Percentiles rank a stretch among this genome's conserved stretches.
Evolutionary conservation across 73 alveolate genomes (phyloP).

Genomic region (Uronychia binucleata): DNA sequence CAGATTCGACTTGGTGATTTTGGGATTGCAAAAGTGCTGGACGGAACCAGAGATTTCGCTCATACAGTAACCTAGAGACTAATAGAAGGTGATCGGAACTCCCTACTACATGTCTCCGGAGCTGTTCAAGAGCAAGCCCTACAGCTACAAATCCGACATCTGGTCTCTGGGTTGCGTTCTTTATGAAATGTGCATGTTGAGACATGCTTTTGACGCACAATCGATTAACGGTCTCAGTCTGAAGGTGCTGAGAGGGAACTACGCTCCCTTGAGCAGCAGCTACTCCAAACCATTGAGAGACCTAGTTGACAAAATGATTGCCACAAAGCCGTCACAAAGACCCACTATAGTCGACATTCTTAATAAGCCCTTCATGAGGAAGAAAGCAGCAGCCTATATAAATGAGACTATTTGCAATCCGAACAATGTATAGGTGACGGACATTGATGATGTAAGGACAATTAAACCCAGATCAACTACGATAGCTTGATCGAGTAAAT

Average conservation of each 20-base stretch:
- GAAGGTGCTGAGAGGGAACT: constrained; percentile 94
- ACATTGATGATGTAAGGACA: constrained; percentile 77
- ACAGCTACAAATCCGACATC: constrained; percentile 96
- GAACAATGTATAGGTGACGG: constrained; percentile 66
- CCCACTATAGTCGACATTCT: constrained; percentile 96
- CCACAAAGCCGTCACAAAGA: constrained; percentile 88
- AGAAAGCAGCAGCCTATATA: constrained; percentile 84
- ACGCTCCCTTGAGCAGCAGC: constrained; percentile 87
- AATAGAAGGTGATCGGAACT: constrained; percentile 97
- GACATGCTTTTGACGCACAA: constrained; percentile 98
- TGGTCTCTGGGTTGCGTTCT: constrained; percentile 99
- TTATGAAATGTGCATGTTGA: constrained; percentile 96
- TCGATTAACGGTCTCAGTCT: constrained; percentile 97
- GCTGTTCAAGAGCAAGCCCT: constrained; percentile 95
- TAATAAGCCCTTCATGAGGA: constrained; percentile 91
- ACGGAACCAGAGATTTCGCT: constrained; percentile 96
- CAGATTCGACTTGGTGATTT: constrained; percentile 97
- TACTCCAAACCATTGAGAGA: constrained; percentile 93
- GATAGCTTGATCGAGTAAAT: constrained; percentile 92
- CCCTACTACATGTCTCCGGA: constrained; percentile 99
- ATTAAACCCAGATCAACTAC: constrained; percentile 54
- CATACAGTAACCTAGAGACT: no score
- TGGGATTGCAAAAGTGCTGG: constrained; percentile 98
- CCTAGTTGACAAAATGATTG: constrained; percentile 90
- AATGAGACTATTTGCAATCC: constrained; percentile 84